Conservation (phyloP, 2,329 filamentous ascomycete genomes). For the Whalleya microplaca region DNA sequence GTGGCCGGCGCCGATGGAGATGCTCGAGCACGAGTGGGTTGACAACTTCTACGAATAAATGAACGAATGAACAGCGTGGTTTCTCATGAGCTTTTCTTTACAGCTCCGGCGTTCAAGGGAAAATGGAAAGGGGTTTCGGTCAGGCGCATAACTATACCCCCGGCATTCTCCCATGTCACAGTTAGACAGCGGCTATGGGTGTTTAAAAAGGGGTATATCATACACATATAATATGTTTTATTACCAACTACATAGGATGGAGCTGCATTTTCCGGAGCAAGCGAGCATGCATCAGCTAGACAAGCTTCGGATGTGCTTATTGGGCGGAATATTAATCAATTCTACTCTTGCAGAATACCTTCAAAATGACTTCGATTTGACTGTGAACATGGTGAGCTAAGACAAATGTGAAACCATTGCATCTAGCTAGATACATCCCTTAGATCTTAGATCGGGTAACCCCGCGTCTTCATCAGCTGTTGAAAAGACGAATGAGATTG, state of each 20-base stretch:
- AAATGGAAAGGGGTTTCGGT: neutral
- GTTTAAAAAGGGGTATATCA: neutral
- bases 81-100: too few species aligned
- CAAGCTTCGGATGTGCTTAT: neutral
- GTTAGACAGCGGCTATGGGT: neutral
- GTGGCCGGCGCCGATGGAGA: conserved; percentile 28
- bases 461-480: too few species aligned
- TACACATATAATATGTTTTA: neutral
- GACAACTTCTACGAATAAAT: conserved; percentile 38
- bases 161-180: neutral
- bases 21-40: conserved; percentile 31
- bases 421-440: too few species aligned
- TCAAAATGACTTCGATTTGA: too few species aligned
- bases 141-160: neutral
- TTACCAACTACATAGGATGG: neutral
- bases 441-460: too few species aligned
- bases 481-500: too few species aligned
- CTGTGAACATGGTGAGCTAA: too few species aligned
- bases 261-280: neutral
- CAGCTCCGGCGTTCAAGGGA: neutral
- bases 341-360: neutral
- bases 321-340: neutral
- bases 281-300: neutral
- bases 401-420: too few species aligned
- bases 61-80: neutral